Base-by-base conservation (phyloP, 2,329 filamentous ascomycete genomes). In the Onygenales sp. region DNA sequence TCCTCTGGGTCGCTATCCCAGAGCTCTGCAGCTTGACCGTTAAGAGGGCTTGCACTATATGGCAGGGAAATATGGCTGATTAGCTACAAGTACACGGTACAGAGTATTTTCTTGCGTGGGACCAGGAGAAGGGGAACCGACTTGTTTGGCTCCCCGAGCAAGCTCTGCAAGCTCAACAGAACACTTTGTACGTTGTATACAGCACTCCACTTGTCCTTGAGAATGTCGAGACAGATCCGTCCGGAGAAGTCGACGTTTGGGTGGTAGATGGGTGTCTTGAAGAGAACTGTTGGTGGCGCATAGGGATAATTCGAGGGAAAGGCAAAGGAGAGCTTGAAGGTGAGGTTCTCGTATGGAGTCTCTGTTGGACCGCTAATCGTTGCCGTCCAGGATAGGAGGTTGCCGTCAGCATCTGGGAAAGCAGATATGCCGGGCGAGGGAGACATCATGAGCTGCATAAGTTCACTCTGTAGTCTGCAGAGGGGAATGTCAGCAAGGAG, bases 171-270 rank as follows among this genome's bases (percentile, higher is more conserved):
- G 63, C 92, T 97, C 64, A 98, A 72, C 53, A 98, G 77, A 46
- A 98, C 89, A 46, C 87, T 95, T 71, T 94, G 89, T 57, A 95
- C 90, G 67, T 97, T 97, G 79, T 96, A 94, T 43, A 94, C 91
- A 14, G 93, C 90, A 55, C 90, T 95, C 93, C 93, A 98, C 76
- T 96, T 96, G 72, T 97, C 93, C 79, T 96, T 97, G 60, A 98
- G 79, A 61, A 98, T 98, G 67, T 98, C 94, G 57, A 98, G 79
- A 71, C 93, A 98, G 72, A 98, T 98, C 54, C 93, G 83, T 42
- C 93, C 93, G 3, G 87, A 91, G 75, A 98, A 96, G 75, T 98
- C 93, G 63, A 98, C 89, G 64, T 98, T 98, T 52, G 93, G 93
- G 72, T 98, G 93, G 78, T 97, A 98, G 73, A 98, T 96, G 39